Percentiles rank a stretch among this genome's conserved stretches.
Conservation (phyloP, 2,329 filamentous ascomycete genomes). For the Leptographium flavum region DNA sequence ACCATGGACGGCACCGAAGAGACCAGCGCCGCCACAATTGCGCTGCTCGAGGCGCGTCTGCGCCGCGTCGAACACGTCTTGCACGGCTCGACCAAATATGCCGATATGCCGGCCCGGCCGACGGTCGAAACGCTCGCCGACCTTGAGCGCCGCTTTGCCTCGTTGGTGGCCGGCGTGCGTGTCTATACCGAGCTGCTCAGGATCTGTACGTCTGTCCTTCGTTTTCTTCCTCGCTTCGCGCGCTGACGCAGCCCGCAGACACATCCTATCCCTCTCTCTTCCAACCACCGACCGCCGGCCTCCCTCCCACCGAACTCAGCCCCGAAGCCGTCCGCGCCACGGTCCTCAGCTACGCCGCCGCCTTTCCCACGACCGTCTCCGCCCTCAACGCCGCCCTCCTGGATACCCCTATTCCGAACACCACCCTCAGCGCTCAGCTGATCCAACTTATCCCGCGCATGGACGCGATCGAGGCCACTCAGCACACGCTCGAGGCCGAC, state of each 20-base stretch:
- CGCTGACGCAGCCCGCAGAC: conserved; percentile 22
- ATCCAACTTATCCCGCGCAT: conserved; percentile 47
- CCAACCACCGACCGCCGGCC: conserved; percentile 27
- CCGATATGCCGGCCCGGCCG: conserved; percentile 22
- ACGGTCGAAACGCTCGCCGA: conserved; percentile 30
- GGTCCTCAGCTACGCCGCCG: conserved; percentile 40
- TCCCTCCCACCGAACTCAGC: conserved; percentile 38
- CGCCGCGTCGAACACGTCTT: conserved; percentile 44
- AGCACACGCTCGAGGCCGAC: conserved; percentile 46
- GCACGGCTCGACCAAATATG: conserved; percentile 27
- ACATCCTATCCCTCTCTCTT: conserved; percentile 40
- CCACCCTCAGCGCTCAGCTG: conserved; percentile 38
- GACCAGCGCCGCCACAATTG: conserved; percentile 39
- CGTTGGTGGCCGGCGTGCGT: conserved; percentile 33
- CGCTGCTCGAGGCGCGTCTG: conserved; percentile 43
- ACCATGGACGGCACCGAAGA: conserved; percentile 27
- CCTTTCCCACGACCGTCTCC: conserved; percentile 41
- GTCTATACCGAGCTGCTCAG: conserved; percentile 46
- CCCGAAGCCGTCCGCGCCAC: conserved; percentile 36
- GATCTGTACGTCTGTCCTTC: conserved; percentile 34
- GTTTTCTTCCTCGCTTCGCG: background rate
- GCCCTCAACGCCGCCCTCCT: conserved; percentile 38
- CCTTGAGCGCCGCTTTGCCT: conserved; percentile 38
- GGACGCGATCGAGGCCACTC: conserved; percentile 42
- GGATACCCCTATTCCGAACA: conserved; percentile 42